Evolutionary conservation across 768 basidiomycete species (phyloP), one percentile per base, ranked within the genome.

Genomic region (Crepidotus variabilis): DNA sequence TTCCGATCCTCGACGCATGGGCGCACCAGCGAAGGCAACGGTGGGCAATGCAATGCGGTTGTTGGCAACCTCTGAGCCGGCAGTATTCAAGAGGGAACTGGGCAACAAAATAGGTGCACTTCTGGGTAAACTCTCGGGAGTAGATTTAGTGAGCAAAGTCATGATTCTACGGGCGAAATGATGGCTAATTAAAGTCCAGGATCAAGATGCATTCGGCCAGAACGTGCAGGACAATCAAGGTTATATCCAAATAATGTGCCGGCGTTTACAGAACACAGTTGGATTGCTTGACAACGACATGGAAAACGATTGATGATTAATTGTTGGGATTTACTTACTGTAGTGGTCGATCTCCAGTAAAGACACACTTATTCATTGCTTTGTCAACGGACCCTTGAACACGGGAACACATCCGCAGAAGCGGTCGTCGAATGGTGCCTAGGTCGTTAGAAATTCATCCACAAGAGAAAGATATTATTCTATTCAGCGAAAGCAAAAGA

Each of bases 211-310:
- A 14, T 65, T 77, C 34, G 81, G 77, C 6, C 66, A 70, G 60
- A 86, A 81, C 48, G 86, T 78, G 80, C 79, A 81, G 50, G 79
- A 83, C 20, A 85, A 83, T 62, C 83, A 84, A 52, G 82, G 79
- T 33, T 94, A 90, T 64, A 73, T 94, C 47, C 83, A 88, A 60
- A 85, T 90, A 54, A 88, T 94, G 84, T 79, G 80, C 34, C 75
- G 90, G 48, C 71, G 90, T 64, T 67, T 92, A 65, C 77, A 81
- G 60, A 89, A 91, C 58, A 81, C 76, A 59, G 75, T 79, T 22
- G 87, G 85, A 16, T 65, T 88, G 57, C 78, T 79, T 34, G 81
- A 79, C 33, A 71, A 71, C 11, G 28, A 28, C 28, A 28, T 28
- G 28, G 28, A 8, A 8, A 8, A 28, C 28, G 28, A 28, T 28